Evolutionary conservation across 495 filamentous ascomycete genomes (phyloP).

Genomic region (Beverwykella pulmonaria): DNA sequence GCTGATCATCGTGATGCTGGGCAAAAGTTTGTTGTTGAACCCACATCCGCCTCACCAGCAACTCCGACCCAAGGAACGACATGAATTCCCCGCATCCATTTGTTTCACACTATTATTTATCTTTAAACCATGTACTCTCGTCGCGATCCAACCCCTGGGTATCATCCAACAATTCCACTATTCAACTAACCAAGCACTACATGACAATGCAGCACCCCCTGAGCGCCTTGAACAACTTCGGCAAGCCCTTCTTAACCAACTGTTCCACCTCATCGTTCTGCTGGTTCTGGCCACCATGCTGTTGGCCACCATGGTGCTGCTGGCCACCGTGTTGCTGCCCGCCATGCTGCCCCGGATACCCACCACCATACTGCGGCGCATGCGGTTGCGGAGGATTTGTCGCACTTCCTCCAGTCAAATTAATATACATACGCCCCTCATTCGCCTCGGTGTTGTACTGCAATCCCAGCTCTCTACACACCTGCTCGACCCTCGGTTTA

Average conservation of each 20-base stretch:
- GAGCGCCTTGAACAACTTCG: slow-evolving; percentile 63
- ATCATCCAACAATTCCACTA: slow-evolving; percentile 10
- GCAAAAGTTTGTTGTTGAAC: too few relatives aligned
- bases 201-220: slow-evolving; percentile 78
- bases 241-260: slow-evolving; percentile 63
- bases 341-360: slow-evolving; percentile 18
- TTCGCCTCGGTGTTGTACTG: slow-evolving; percentile 85
- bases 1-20: too few relatives aligned
- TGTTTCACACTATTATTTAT: not conserved
- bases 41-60: not conserved
- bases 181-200: slow-evolving; percentile 46
- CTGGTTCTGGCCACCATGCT: slow-evolving; percentile 44
- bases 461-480: slow-evolving; percentile 80
- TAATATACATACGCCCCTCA: slow-evolving; percentile 77
- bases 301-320: slow-evolving; percentile 44
- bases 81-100: not conserved
- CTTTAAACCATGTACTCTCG: too few relatives aligned
- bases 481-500: slow-evolving; percentile 83
- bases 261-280: slow-evolving; percentile 65
- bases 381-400: slow-evolving; percentile 53
- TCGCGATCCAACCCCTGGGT: slow-evolving; percentile 8
- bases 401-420: slow-evolving; percentile 64
- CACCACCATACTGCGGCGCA: slow-evolving; percentile 9
- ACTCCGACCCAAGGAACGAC: too few relatives aligned
- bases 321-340: slow-evolving; percentile 35